These are phyloP conservation scores for Oryza meyeriana DNA, from an alignment of 176 grass and related monocot species.

Conservation along the genomic window DNA sequence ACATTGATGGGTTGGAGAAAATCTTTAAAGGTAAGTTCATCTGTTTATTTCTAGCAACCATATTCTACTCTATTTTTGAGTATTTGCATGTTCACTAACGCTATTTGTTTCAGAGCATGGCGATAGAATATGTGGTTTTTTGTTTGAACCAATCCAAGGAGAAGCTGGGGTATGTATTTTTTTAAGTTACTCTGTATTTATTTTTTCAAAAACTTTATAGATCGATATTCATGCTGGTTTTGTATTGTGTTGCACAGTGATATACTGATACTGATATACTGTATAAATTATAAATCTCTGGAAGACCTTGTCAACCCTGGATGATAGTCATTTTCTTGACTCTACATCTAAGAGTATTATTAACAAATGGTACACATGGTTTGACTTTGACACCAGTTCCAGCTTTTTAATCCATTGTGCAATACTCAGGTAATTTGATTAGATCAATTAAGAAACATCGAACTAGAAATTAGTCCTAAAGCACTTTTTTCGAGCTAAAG, in stretches of 20 bases:
- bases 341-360: neutral
- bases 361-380: neutral
- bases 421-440: neutral
- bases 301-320: neutral
- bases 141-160: constrained; percentile 99
- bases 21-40: constrained; percentile 62
- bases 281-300: neutral
- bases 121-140: constrained; percentile 74
- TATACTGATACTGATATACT: neutral
- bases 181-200: constrained; percentile 5
- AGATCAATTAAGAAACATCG: neutral
- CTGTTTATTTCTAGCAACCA: neutral
- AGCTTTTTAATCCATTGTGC: neutral
- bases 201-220: neutral
- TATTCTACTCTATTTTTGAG: neutral
- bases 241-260: neutral
- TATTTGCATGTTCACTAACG: constrained; percentile 18
- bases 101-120: constrained; percentile 65
- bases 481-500: neutral
- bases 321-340: neutral
- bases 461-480: neutral
- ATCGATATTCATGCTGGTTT: neutral
- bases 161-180: constrained; percentile 87
- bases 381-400: neutral
- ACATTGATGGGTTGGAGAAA: constrained; percentile 72